Base-by-base conservation (phyloP, 2,329 filamentous ascomycete species). In the Fusarium neocosmosporiellum region DNA sequence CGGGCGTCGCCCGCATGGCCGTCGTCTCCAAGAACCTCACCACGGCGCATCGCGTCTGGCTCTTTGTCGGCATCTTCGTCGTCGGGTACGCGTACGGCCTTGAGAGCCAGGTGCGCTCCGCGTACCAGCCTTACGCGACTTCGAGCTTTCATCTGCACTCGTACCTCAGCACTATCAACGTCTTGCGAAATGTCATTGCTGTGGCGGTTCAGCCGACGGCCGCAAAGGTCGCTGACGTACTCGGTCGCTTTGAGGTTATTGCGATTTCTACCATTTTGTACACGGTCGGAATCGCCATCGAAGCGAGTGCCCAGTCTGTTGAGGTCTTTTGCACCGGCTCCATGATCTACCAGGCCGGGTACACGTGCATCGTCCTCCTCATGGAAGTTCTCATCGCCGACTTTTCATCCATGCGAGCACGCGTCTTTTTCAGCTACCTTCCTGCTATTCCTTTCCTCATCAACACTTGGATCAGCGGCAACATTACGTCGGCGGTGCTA, bases 391-490 rank as follows among this genome's bases (percentile, higher is more conserved):
- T 92, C 24, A 83, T 92, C 16, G 89, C 87, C 22, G 90, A 92
- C 73, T 84, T 89, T 16, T 89, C 89, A 0, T 90, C 89, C 0
- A 86, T 89, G 69, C 84, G 88, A 7, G 86, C 88, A 5, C 88
- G 90, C 66, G 82, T 91, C 3, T 84, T 91, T 66, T 91, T 90
- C 82, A 90, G 88, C 22, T 91, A 90, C 62, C 82, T 92, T n/a
- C 89, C 89, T 0, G 87, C 88, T 0, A 77, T 86, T 4, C 89
- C 89, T 0, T 91, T 90, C 74, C 76, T 91, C 50, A 83, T 90
- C 78, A 92, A 91, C 75, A 89, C 89, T 0, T 92, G 90, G 90
- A 84, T 91, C 16, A 88, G 88, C 68, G 90, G 90, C 22, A 86
- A 88, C 69, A 81, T 92, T 58, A 86, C 88, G 0, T 77, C 79